Evolutionary conservation across 1,284 basidiomycete species (phyloP).

Genomic region (Trichosporon ovoides): DNA sequence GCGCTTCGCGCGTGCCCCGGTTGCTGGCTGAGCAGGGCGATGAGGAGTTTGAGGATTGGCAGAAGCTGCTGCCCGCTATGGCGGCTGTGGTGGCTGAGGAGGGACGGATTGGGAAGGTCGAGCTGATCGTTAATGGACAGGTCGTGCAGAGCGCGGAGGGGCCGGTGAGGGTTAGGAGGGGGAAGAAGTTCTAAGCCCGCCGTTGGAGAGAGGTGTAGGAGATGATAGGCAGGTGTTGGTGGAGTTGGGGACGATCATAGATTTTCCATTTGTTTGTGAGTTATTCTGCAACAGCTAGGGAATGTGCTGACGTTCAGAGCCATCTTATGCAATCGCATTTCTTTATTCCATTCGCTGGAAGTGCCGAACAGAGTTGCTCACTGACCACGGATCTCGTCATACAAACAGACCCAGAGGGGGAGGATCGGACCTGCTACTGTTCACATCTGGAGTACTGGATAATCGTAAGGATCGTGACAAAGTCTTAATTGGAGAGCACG

Average conservation of each 20-base stretch:
- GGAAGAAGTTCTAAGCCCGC: slow-evolving; percentile 4
- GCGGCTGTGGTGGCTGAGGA: slow-evolving; percentile 7
- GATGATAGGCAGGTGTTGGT: no score
- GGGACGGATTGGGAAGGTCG: background rate
- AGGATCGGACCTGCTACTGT: no score
- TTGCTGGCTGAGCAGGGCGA: background rate
- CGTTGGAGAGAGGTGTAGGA: no score
- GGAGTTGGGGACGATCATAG: background rate
- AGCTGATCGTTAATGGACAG: background rate
- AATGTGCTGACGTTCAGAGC: no score
- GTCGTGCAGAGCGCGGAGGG: background rate
- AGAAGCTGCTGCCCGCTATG: slow-evolving; percentile 4
- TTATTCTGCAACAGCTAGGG: background rate
- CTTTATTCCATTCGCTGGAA: no score
- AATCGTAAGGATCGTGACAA: no score
- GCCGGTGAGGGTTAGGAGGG: slow-evolving; percentile 6
- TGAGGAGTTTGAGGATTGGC: slow-evolving; percentile 8
- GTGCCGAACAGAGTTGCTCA: background rate
- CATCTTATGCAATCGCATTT: background rate
- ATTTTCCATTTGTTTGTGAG: background rate
- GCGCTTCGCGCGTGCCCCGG: slow-evolving; percentile 9
- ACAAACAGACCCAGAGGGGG: no score
- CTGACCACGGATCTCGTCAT: no score
- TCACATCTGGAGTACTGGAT: no score
- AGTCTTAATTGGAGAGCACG: no score